These are phyloP conservation scores for Tylopilus subfusipes DNA, from an alignment of 768 basidiomycete species.

Conservation along the genomic window DNA sequence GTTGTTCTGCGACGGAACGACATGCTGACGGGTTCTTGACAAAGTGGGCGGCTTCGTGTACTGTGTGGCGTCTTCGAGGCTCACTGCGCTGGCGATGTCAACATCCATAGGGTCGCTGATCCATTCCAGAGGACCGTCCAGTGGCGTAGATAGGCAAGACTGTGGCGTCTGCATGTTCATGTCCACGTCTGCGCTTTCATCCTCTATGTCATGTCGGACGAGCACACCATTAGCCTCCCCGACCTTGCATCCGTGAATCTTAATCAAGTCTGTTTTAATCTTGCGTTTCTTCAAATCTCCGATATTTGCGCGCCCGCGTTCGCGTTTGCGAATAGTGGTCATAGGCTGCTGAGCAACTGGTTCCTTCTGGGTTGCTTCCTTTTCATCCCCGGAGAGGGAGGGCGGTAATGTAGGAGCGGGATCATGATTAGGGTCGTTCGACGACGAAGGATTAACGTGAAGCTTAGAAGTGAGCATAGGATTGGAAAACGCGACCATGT, in stretches of 20 bases:
- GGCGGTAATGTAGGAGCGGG: slow-evolving; percentile 20
- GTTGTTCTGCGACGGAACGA: slow-evolving; percentile 6
- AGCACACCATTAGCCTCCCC: slow-evolving; percentile 43
- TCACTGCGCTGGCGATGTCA: slow-evolving; percentile 7
- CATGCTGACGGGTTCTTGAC: slow-evolving; percentile 1
- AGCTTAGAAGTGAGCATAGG: slow-evolving; percentile 30
- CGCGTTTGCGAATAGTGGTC: slow-evolving; percentile 28
- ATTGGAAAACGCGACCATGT: slow-evolving; percentile 19
- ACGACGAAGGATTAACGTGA: slow-evolving; percentile 21
- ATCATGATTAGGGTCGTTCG: slow-evolving; percentile 19
- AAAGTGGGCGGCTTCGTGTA: not conserved
- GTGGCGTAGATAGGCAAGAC: slow-evolving; percentile 22
- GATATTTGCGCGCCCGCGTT: slow-evolving; percentile 50
- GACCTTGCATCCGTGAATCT: slow-evolving; percentile 30
- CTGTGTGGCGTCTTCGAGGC: slow-evolving; percentile 1
- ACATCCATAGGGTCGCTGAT: slow-evolving; percentile 10
- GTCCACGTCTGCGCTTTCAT: slow-evolving; percentile 62
- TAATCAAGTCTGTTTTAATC: slow-evolving; percentile 34
- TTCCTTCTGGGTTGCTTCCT: slow-evolving; percentile 10
- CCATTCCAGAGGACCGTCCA: slow-evolving; percentile 9
- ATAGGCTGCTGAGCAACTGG: slow-evolving; percentile 18
- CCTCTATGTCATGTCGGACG: slow-evolving; percentile 53
- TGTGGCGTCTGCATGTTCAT: slow-evolving; percentile 37
- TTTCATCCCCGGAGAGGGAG: slow-evolving; percentile 36
- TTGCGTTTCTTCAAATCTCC: slow-evolving; percentile 55